Conservation (phyloP, 768 basidiomycete species). For the Podaxis sp. region DNA sequence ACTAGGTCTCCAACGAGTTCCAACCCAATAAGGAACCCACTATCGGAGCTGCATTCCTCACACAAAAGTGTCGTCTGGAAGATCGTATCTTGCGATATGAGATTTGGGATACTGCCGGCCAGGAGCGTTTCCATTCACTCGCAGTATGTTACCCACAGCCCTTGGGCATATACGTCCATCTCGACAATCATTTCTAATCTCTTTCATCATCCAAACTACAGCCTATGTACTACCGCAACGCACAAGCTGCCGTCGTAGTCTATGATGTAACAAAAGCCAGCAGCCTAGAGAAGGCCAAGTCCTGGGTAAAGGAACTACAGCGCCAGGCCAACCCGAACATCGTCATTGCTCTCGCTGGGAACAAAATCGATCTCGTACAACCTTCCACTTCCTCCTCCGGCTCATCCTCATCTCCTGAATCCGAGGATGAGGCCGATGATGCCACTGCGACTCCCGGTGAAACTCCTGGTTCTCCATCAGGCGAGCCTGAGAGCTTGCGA, state of each 20-base stretch:
- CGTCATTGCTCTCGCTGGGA: slow-evolving; percentile 96
- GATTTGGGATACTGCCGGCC: slow-evolving; percentile 96
- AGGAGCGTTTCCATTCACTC: slow-evolving; percentile 96
- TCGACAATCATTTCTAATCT: background rate
- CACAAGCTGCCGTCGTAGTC: slow-evolving; percentile 96
- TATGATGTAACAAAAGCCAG: slow-evolving; percentile 97
- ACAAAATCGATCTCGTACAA: slow-evolving; percentile 92
- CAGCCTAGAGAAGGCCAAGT: slow-evolving; percentile 97
- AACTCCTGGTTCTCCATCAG: slow-evolving; percentile 41
- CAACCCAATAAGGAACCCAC: slow-evolving; percentile 99
- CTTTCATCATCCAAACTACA: slow-evolving; percentile 22
- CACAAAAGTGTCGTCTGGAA: slow-evolving; percentile 93
- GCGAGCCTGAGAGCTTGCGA: slow-evolving; percentile 68
- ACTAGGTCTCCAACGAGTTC: slow-evolving; percentile 92
- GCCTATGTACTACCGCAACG: slow-evolving; percentile 99
- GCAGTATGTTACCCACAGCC: slow-evolving; percentile 54
- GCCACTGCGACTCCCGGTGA: slow-evolving; percentile 87
- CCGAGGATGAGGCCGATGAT: slow-evolving; percentile 89
- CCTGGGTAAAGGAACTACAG: slow-evolving; percentile 99
- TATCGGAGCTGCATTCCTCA: slow-evolving; percentile 94
- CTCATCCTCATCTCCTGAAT: slow-evolving; percentile 51
- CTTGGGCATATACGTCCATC: background rate
- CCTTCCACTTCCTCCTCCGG: slow-evolving; percentile 49
- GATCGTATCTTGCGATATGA: slow-evolving; percentile 92
- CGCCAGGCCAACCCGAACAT: slow-evolving; percentile 99